Percentiles rank a stretch among this genome's conserved stretches.
phyloP scores from a whole-genome alignment of 2,329 filamentous ascomycete genomes.

The Paraphaeosphaeria minitans region DNA sequence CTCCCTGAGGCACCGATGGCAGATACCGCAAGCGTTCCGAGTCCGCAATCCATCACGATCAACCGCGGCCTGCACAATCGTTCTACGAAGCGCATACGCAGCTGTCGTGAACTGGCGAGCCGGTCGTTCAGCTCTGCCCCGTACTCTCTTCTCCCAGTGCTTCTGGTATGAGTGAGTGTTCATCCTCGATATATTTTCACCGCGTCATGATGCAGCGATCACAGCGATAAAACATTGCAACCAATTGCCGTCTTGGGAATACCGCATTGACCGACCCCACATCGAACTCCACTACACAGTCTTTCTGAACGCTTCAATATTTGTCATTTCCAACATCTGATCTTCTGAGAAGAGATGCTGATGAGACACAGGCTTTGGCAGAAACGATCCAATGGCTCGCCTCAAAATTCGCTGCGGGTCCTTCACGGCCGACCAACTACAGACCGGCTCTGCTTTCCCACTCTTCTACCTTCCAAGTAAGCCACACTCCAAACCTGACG shows the following conservation, averaged over 20 bases:
- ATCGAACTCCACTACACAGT: neutral
- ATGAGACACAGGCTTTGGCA: neutral
- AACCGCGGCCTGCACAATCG: too few species aligned
- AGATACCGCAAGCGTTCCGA: too few species aligned
- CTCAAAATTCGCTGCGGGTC: neutral
- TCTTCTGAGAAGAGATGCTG: neutral
- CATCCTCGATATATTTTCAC: neutral
- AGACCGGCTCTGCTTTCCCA: neutral
- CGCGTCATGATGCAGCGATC: neutral
- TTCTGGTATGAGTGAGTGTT: neutral
- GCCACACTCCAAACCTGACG: too few species aligned
- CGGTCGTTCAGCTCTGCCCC: too few species aligned
- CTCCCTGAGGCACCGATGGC: too few species aligned
- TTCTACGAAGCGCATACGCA: too few species aligned
- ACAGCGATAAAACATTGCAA: neutral
- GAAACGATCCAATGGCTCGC: neutral
- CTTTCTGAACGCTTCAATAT: neutral
- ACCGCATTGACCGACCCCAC: neutral
- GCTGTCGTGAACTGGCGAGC: too few species aligned
- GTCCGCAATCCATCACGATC: too few species aligned
- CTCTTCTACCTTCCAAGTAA: too few species aligned
- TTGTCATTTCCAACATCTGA: neutral
- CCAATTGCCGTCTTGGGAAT: neutral
- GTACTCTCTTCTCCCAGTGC: neutral
- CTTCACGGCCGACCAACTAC: neutral